Conservation (phyloP, 1,284 basidiomycete genomes). For the Neonothopanus nambi region DNA sequence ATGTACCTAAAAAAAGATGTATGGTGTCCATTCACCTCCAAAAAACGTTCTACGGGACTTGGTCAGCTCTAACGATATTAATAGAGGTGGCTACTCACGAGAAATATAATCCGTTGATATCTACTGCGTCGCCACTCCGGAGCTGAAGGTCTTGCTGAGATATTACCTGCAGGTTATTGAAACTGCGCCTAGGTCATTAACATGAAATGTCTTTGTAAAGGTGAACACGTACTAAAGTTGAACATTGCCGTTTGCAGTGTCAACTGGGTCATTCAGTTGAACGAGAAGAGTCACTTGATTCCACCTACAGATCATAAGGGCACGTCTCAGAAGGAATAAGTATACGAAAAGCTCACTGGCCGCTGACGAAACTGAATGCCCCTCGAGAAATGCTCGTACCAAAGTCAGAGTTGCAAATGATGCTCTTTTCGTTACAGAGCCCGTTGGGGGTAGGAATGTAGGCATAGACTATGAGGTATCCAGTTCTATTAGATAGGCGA, state of each 20-base stretch:
- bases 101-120: conserved; percentile 64
- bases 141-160: conserved; percentile 53
- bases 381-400: conserved; percentile 74
- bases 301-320: conserved; percentile 44
- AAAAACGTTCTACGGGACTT: conserved; percentile 60
- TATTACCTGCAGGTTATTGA: conserved; percentile 55
- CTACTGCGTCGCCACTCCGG: conserved; percentile 43
- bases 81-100: conserved; percentile 44
- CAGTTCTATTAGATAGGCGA: not conserved
- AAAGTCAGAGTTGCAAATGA: conserved; percentile 68
- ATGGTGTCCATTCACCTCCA: conserved; percentile 45
- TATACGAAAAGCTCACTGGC: conserved; percentile 44
- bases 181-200: conserved; percentile 35
- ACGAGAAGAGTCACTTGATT: conserved; percentile 56
- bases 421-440: conserved; percentile 56
- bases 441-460: conserved; percentile 57
- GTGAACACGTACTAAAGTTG: conserved; percentile 48
- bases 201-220: not conserved
- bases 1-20: not conserved
- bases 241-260: conserved; percentile 57
- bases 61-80: not conserved
- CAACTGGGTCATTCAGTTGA: conserved; percentile 56
- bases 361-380: conserved; percentile 61
- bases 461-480: conserved; percentile 51
- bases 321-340: not conserved